These are phyloP conservation scores for Saccharomyces eubayanus DNA, from an alignment of 805 yeast species.

Conservation along the genomic window DNA sequence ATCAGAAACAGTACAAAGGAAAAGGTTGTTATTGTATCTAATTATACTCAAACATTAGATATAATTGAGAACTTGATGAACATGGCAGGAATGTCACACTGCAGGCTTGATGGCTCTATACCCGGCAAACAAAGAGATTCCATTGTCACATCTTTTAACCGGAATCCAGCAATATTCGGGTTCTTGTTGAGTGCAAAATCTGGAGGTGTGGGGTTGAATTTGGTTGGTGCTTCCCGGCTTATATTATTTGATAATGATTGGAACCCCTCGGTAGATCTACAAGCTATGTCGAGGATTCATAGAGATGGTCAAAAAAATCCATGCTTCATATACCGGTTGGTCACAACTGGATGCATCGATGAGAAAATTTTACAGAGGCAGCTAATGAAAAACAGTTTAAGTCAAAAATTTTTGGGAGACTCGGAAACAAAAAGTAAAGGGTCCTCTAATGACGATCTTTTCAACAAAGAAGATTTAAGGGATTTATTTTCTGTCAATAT, in stretches of 20 bases:
- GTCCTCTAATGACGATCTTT: constrained; percentile 52
- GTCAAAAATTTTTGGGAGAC: constrained; percentile 56
- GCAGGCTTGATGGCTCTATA: constrained; percentile 79
- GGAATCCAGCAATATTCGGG: constrained; percentile 40
- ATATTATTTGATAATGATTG: constrained; percentile 89
- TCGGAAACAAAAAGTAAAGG: constrained; percentile 18
- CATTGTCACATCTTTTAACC: constrained; percentile 64
- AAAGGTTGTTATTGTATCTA: constrained; percentile 78
- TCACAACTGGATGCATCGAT: constrained; percentile 86
- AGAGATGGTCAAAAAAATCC: constrained; percentile 84
- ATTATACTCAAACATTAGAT: constrained; percentile 81
- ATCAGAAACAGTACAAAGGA: constrained; percentile 42
- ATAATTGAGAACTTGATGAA: constrained; percentile 52
- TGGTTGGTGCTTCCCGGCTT: constrained; percentile 82
- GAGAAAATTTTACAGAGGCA: constrained; percentile 93
- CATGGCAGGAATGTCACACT: constrained; percentile 41
- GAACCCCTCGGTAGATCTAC: constrained; percentile 90
- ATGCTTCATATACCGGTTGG: constrained; percentile 70
- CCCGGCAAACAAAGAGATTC: constrained; percentile 56
- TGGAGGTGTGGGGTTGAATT: constrained; percentile 88
- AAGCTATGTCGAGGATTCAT: constrained; percentile 92
- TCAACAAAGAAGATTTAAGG: constrained; percentile 57
- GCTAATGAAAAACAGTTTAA: constrained; percentile 68
- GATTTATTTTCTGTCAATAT: constrained; percentile 60
- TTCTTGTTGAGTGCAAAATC: constrained; percentile 81